A percentile compares a stretch with the other conserved stretches of the same genome.
Conservation (phyloP, 306 rosid species). For the Vicia villosa region DNA sequence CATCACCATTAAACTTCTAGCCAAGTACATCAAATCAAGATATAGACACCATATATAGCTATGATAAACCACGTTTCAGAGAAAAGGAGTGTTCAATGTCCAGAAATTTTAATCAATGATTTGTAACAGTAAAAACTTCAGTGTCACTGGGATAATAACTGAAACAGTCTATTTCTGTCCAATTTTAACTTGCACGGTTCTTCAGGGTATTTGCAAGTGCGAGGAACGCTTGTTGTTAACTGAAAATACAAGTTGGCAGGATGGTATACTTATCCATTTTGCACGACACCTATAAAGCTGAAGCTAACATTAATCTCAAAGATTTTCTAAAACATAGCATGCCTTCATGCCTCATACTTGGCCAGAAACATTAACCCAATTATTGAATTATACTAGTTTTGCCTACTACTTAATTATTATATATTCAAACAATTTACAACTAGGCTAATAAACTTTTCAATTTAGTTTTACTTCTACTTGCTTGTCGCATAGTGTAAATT, state of each 20-base stretch:
- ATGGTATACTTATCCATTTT: constrained; percentile 24
- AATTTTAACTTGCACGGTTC: background rate
- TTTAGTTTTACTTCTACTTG: constrained; percentile 20
- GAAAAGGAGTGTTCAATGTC: constrained; percentile 9
- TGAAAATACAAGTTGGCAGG: constrained; percentile 13
- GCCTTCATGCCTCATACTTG: constrained; percentile 4
- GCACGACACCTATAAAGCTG: background rate
- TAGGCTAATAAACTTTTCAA: constrained; percentile 5
- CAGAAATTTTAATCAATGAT: constrained; percentile 13
- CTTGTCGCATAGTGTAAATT: background rate
- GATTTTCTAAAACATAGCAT: background rate
- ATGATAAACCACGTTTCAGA: constrained; percentile 11
- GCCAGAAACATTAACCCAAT: constrained; percentile 25
- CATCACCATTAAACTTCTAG: constrained; percentile 7
- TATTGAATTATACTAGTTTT: constrained; percentile 5
- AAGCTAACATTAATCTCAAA: constrained; percentile 13
- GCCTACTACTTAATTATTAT: background rate
- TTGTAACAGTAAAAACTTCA: constrained; percentile 16
- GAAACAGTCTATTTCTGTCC: constrained; percentile 17
- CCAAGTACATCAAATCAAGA: constrained; percentile 13
- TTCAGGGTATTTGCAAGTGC: background rate
- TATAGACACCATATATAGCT: background rate
- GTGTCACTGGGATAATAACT: background rate
- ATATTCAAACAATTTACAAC: constrained; percentile 2
- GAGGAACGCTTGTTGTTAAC: background rate